Evolutionary conservation across 108 stramenopile genomes (phyloP).

Genomic region (Fistulifera pelliculosa): DNA sequence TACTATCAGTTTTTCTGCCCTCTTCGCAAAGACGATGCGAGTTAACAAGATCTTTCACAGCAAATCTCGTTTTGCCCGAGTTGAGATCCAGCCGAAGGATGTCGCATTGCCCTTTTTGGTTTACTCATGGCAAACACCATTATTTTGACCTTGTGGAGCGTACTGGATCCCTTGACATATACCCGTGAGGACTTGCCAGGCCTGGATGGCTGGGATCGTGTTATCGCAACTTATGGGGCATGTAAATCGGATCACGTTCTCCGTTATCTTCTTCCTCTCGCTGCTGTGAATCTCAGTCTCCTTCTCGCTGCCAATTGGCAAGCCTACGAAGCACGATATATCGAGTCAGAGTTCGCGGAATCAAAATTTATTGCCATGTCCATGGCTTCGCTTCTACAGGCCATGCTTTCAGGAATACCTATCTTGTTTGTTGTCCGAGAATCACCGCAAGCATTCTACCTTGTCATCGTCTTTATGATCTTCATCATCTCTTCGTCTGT

Average conservation of each 20-base stretch:
- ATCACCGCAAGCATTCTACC: constrained; percentile 19
- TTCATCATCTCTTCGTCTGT: constrained; percentile 15
- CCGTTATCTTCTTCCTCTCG: constrained; percentile 13
- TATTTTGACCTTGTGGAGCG: constrained; percentile 35
- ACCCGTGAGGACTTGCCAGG: constrained; percentile 10
- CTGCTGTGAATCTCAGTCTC: neutral
- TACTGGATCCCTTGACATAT: constrained; percentile 29
- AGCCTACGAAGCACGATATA: constrained; percentile 1
- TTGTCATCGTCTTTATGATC: constrained; percentile 15
- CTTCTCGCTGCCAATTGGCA: constrained; percentile 1
- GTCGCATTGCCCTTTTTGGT: constrained; percentile 36
- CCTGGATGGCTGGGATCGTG: constrained; percentile 26
- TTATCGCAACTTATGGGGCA: constrained; percentile 15
- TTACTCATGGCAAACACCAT: constrained; percentile 19
- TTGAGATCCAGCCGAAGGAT: constrained; percentile 35
- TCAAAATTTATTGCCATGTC: constrained; percentile 21
- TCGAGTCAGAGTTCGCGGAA: constrained; percentile 13
- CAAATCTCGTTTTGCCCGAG: constrained; percentile 16
- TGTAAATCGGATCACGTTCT: constrained; percentile 14
- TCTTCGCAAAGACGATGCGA: constrained; percentile 44
- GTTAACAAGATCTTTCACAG: constrained; percentile 29
- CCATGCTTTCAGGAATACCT: constrained; percentile 22
- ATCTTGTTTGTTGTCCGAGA: constrained; percentile 17
- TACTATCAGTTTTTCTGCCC: constrained; percentile 30
- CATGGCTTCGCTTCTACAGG: constrained; percentile 21